Evolutionary conservation across 2,329 filamentous ascomycete genomes (phyloP), one percentile per base, ranked within the genome.

Genomic region (Corinectria fuckeliana): DNA sequence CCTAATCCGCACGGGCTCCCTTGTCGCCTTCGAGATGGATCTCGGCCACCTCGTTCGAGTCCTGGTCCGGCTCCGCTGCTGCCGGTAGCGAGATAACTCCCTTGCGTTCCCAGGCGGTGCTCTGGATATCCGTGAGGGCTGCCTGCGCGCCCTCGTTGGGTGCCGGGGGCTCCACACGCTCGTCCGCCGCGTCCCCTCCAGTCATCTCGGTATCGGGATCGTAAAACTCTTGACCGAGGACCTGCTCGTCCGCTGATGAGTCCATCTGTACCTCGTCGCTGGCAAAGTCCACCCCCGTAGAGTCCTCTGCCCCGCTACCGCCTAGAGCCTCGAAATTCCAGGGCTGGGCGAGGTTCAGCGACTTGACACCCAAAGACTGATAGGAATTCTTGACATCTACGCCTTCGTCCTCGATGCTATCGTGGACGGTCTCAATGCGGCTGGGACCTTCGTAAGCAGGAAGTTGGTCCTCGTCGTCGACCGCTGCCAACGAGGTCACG

Each of bases 401-500:
- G 18, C 75, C 79, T 63, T 85, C 82, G 41, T 84, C 81, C 58
- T 84, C 82, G 56, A 82, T 79, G 62, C 78, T 82, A 42, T 73
- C 71, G 14, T 77, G 80, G 23, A 81, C 69, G 18, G 63, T 64
- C 32, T 62, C 65, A 14, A 64, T 54, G 18, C 60, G 57, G 9
- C 60, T 63, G 11, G 64, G 47, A 14, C 67, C 66, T 36, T 68
- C 69, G 58, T 78, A 79, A 2, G 74, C 56, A 2, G 76, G 76
- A 4, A 73, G 68, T 3, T 69, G 73, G 8, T 74, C 75, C 5
- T 71, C 70, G 16, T 72, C 71, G 16, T 70, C 72, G 5, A 58
- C 51, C 13, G 60, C 68, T n/a, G 66, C 50, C 18, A 68, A 63
- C 45, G 68, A 65, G 50, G 71, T 71, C 53, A 71, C 67, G 16